Evolutionary conservation across 371 early-diverging fungal species (phyloP), one percentile per base, ranked within the genome.

Genomic region (Dentiscutata heterogama): DNA sequence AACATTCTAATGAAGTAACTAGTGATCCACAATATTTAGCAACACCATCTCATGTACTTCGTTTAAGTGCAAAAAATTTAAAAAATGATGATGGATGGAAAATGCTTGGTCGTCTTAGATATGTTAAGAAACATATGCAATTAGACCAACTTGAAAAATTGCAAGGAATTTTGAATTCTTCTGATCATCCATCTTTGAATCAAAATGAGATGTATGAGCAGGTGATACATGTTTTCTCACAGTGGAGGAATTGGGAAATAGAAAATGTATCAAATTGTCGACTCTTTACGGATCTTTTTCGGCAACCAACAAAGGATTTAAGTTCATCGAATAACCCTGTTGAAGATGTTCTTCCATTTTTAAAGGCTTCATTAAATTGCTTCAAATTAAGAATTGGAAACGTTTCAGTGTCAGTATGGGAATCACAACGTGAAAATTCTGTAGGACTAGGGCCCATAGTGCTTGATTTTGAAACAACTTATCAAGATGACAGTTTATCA

Each of bases 81-180:
- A 91, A 95, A 79, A 89, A 88, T 16, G 94, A 94, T 80, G 88
- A 89, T 14, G 94, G 94, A 18, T 96, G 96, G 96, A 95, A 94
- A 79, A 75, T 96, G 2, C 82, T 96, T 6, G 90, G 89, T 3
- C 91, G 94, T 54, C 88, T 95, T 83, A 88, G 96, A 11, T 92
- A 93, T 81, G 92, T 92, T 73, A 85, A 92, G 76, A 85, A 91
- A 0, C 77, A 82, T 1, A 89, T 92, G 88, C 86, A 89, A 8
- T 25, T 82, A 27, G 76, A 83, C 4, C 82, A 79, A 11, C 84
- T 86, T 10, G 88, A 87, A 20, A 84, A 83, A 46, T 81, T 93
- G 1, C 91, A 93, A 39, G 85, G 86, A 22, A 68, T 83, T 10
- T 84, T 92, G 11, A n/a, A 73, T 53, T 86, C 86, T 31, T 81